A percentile compares a stretch with the other conserved stretches of the same genome.
phyloP scores from a whole-genome alignment of 140 eudicot genomes.

The Senecio squalidus region DNA sequence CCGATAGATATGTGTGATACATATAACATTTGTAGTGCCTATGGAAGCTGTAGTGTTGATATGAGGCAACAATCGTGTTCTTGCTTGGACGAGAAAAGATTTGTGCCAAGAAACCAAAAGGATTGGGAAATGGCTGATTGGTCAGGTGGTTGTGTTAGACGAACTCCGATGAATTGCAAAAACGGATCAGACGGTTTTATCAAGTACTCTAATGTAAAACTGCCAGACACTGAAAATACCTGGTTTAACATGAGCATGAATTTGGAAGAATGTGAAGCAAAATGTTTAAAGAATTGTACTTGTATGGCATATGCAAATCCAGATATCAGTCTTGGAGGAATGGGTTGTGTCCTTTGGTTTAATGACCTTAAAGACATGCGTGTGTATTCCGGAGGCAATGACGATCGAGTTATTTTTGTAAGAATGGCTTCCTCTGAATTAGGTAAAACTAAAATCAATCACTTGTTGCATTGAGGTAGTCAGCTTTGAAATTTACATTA shows the following conservation, averaged over 20 bases:
- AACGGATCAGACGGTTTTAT: slow-evolving; percentile 22
- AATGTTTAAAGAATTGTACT: slow-evolving; percentile 41
- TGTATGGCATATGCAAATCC: slow-evolving; percentile 41
- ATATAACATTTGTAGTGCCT: slow-evolving; percentile 25
- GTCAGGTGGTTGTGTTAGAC: slow-evolving; percentile 22
- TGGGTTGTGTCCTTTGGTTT: slow-evolving; percentile 30
- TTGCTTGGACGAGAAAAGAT: slow-evolving; percentile 29
- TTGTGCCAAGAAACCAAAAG: slow-evolving; percentile 12
- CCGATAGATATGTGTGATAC: slow-evolving; percentile 33
- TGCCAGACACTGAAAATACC: slow-evolving; percentile 37
- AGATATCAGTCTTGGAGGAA: slow-evolving; percentile 17
- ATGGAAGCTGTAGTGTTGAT: slow-evolving; percentile 29
- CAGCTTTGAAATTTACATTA: neutral
- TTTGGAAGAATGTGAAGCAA: slow-evolving; percentile 22
- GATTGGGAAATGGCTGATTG: slow-evolving; percentile 17
- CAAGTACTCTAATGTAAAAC: slow-evolving; percentile 26
- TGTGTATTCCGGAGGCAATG: neutral
- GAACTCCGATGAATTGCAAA: slow-evolving; percentile 21
- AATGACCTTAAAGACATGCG: slow-evolving; percentile 16
- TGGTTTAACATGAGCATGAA: slow-evolving; percentile 33
- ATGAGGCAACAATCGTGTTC: slow-evolving; percentile 21
- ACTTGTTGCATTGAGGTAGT: neutral
- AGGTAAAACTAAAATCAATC: slow-evolving; percentile 3
- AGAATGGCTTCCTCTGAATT: slow-evolving; percentile 27
- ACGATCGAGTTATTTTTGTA: slow-evolving; percentile 28